Evolutionary conservation across 2,329 filamentous ascomycete species (phyloP), one percentile per base, ranked within the genome.

Genomic region (Stachybotrys chlorohalonatus): DNA sequence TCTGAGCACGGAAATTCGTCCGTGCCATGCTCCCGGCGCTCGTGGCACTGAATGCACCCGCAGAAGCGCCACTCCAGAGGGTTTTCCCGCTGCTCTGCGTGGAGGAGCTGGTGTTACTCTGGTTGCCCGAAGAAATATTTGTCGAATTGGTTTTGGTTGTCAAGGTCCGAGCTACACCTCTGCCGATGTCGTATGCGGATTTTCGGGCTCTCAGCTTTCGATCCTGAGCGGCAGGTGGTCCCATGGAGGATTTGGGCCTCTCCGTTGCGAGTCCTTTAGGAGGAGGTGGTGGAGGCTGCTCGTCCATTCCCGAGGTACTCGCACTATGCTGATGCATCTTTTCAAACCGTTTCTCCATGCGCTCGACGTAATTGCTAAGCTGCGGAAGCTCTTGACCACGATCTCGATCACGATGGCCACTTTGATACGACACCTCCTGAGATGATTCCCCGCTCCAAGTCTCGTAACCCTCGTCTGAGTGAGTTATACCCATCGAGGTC

Each of bases 21-120:
- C 92, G 84, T 32, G 91, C 92, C 59, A 95, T 83, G 71, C 93
- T 97, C 53, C 92, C 94, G 15, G 94, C 94, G 71, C 94, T 97
- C 15, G 94, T 97, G 52, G 91, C 89, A 68, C 93, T 97, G 70
- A 96, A 90, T 11, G 82, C 93, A 52, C 92, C 86, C 0, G 94
- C 94, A 53, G 94, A 97, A 53, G 83, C 80, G 3, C 93, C 94
- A 68, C 93, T 97, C 93, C 96, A 96, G 48, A 99, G 70, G 64
- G 90, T 97, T 62, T 87, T 84, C 62, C 86, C 85, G 15, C 90
- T 96, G 67, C 84, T 85, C 61, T 89, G 84, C 1, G 88, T 92
- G 59, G 86, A 89, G 47, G 80, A 82, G 59, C 88, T 92, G 60
- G 83, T 88, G 49, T 81, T 83, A 59, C 86, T 92, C 59, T 86